Evolutionary conservation across 2,329 filamentous ascomycete species (phyloP).

Genomic region (Boeremia exigua): DNA sequence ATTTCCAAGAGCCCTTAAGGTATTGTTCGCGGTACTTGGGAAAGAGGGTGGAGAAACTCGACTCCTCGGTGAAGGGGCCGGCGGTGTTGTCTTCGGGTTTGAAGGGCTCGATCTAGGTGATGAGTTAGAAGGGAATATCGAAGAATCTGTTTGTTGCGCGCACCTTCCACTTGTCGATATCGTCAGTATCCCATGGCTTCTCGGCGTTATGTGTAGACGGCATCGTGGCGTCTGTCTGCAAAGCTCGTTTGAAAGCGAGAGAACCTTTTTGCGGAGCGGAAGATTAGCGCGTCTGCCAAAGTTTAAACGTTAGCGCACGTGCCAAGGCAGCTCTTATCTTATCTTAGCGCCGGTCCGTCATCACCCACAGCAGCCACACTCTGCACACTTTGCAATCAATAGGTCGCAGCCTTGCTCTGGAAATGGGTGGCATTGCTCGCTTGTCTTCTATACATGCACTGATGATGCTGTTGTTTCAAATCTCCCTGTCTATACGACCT

Average conservation of each 20-base stretch:
- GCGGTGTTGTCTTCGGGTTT: slow-evolving; percentile 82
- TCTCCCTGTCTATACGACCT: slow-evolving; percentile 59
- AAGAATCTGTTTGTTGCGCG: background rate
- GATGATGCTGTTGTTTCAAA: background rate
- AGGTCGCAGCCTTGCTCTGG: background rate
- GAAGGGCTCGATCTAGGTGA: slow-evolving; percentile 74
- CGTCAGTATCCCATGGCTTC: slow-evolving; percentile 81
- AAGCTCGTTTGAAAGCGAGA: slow-evolving; percentile 1
- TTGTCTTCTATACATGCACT: slow-evolving; percentile 17
- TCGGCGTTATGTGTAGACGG: slow-evolving; percentile 88
- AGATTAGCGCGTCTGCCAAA: slow-evolving; percentile 3
- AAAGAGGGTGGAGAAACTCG: slow-evolving; percentile 84
- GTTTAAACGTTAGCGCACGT: background rate
- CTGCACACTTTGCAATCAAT: background rate
- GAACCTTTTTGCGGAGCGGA: slow-evolving; percentile 14
- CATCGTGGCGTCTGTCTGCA: slow-evolving; percentile 59
- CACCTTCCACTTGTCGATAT: slow-evolving; percentile 96
- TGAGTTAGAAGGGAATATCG: slow-evolving; percentile 1
- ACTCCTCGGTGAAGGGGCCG: slow-evolving; percentile 91
- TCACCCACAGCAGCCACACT: too few relatives aligned
- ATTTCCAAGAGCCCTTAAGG: slow-evolving; percentile 89
- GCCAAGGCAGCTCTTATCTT: background rate
- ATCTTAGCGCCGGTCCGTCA: background rate
- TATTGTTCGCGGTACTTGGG: slow-evolving; percentile 97
- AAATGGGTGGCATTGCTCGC: slow-evolving; percentile 11